Percentiles rank a stretch among this genome's conserved stretches.
Evolutionary conservation across 2,329 filamentous ascomycete species (phyloP).

Genomic region (Mycosphaerelloides madeirae): DNA sequence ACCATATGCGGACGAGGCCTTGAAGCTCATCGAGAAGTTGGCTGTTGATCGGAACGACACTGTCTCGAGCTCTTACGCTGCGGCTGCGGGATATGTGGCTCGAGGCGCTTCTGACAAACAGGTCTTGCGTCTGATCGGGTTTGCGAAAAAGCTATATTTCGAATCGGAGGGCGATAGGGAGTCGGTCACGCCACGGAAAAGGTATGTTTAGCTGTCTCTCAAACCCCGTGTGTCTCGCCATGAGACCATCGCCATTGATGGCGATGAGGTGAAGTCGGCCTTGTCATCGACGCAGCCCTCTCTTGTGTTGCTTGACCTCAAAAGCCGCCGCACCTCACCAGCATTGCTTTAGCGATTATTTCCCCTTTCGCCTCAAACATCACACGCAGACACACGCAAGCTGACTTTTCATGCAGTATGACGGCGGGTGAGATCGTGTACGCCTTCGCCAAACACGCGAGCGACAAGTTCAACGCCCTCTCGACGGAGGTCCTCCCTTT

Average conservation of each 20-base stretch:
- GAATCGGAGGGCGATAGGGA: conserved; percentile 67
- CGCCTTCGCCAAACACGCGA: conserved; percentile 77
- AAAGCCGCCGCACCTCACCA: too few species aligned
- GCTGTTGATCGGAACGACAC: conserved; percentile 90
- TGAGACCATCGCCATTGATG: too few species aligned
- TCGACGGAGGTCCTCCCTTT: conserved; percentile 76
- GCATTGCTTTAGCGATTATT: too few species aligned
- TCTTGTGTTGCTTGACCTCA: too few species aligned
- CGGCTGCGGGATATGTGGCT: conserved; percentile 78
- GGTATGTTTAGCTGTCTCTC: conserved; percentile 2
- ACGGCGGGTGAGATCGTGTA: conserved; percentile 79
- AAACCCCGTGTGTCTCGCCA: too few species aligned
- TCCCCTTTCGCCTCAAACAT: too few species aligned
- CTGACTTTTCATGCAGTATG: conserved; percentile 45
- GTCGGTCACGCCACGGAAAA: conserved; percentile 24
- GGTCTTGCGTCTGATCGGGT: conserved; percentile 51
- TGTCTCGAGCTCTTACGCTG: conserved; percentile 83
- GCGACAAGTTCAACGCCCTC: conserved; percentile 78
- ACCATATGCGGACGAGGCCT: conserved; percentile 68
- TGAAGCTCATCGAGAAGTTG: conserved; percentile 73
- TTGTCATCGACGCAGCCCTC: too few species aligned
- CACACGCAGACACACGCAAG: background rate
- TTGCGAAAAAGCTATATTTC: conserved; percentile 69
- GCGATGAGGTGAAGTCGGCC: too few species aligned
- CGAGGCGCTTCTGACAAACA: conserved; percentile 57